phyloP scores from a whole-genome alignment of 768 basidiomycete species.

The Serendipita vermifera region DNA sequence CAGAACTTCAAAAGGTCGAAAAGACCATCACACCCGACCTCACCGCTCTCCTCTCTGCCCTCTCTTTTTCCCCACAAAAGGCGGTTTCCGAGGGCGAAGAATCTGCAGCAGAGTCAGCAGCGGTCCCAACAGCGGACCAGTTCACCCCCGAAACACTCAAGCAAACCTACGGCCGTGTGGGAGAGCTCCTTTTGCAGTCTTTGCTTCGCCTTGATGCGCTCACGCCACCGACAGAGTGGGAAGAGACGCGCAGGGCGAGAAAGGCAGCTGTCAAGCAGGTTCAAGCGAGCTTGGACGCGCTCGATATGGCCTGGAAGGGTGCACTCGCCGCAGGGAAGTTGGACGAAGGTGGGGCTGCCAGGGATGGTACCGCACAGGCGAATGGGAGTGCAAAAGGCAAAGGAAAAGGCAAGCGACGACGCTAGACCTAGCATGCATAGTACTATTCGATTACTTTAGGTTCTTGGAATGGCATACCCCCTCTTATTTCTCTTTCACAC shows the following conservation, averaged over 20 bases:
- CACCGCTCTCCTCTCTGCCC: slow-evolving; percentile 37
- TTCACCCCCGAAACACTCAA: slow-evolving; percentile 20
- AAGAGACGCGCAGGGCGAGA: slow-evolving; percentile 60
- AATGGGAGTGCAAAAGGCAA: background rate
- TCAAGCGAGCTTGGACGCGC: slow-evolving; percentile 64
- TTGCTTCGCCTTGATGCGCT: slow-evolving; percentile 79
- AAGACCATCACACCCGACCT: slow-evolving; percentile 42
- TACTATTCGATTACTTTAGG: too few species aligned
- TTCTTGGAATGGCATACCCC: too few species aligned
- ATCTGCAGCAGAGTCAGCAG: slow-evolving; percentile 25
- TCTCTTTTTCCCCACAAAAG: slow-evolving; percentile 16
- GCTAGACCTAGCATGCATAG: too few species aligned
- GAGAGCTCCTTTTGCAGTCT: slow-evolving; percentile 76
- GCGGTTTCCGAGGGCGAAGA: slow-evolving; percentile 21
- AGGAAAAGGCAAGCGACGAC: background rate
- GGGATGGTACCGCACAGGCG: background rate
- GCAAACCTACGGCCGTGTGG: slow-evolving; percentile 45
- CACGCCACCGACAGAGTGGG: slow-evolving; percentile 59
- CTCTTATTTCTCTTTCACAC: too few species aligned
- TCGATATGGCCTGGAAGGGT: slow-evolving; percentile 58
- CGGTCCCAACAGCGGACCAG: slow-evolving; percentile 1
- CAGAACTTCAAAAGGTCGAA: slow-evolving; percentile 42
- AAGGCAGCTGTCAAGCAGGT: slow-evolving; percentile 81
- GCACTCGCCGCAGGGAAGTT: slow-evolving; percentile 17
- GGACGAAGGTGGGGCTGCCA: too few species aligned